Evolutionary conservation across 768 basidiomycete species (phyloP).

Genomic region (Russula foetens): DNA sequence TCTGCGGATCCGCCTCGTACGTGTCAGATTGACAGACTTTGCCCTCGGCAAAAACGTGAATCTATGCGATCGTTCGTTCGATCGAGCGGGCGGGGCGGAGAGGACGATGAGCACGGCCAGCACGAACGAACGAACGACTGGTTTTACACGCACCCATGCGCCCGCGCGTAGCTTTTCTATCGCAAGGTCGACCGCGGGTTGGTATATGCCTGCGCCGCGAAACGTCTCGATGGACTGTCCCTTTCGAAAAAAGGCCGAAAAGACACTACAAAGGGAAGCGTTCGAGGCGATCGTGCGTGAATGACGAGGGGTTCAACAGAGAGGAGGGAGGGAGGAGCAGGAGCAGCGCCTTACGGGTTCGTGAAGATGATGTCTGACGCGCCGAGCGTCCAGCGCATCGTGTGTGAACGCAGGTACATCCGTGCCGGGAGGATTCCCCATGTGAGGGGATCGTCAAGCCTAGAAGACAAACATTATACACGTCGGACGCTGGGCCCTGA

Average conservation of each 20-base stretch:
- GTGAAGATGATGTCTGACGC: constrained; percentile 94
- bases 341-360: constrained; percentile 54
- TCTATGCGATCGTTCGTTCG: constrained; percentile 32
- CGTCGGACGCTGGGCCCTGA: too few species aligned
- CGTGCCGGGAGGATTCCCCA: constrained; percentile 78
- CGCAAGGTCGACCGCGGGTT: constrained; percentile 78
- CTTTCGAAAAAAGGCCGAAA: constrained; percentile 76
- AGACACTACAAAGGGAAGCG: constrained; percentile 40
- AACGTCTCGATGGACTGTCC: constrained; percentile 93
- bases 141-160: constrained; percentile 81
- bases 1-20: constrained; percentile 32
- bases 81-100: too few species aligned
- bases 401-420: constrained; percentile 49
- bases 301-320: too few species aligned
- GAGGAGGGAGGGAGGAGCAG: not conserved
- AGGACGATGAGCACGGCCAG: too few species aligned
- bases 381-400: constrained; percentile 86
- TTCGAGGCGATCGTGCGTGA: too few species aligned
- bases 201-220: constrained; percentile 83
- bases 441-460: constrained; percentile 74
- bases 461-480: constrained; percentile 25
- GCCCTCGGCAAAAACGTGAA: constrained; percentile 89
- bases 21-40: constrained; percentile 69
- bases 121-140: too few species aligned
- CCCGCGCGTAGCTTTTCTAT: constrained; percentile 74